These are phyloP conservation scores for Abrus precatorius DNA, from an alignment of 306 rosid genomes.

Conservation along the genomic window DNA sequence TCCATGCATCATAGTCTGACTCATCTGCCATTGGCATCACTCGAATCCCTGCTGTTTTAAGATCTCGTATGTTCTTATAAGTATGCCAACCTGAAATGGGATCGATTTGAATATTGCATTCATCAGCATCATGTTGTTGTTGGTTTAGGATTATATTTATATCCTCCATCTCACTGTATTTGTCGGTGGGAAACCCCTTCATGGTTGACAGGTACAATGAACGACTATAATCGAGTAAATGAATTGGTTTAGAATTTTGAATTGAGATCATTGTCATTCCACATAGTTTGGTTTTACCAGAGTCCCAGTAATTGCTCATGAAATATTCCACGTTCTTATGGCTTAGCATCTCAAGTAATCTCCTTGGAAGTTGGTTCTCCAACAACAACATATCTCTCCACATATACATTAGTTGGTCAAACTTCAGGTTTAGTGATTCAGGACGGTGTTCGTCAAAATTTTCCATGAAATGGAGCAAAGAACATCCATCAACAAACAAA, in stretches of 20 bases:
- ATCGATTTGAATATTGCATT: background rate
- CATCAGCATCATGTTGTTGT: too few relatives aligned
- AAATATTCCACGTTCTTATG: too few relatives aligned
- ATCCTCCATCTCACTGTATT: background rate
- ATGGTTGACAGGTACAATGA: background rate
- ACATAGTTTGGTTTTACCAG: background rate
- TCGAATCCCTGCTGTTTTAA: too few relatives aligned
- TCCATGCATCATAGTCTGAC: too few relatives aligned
- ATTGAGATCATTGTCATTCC: background rate
- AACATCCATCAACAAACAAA: constrained; percentile 37
- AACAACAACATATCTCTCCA: background rate
- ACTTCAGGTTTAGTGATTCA: background rate
- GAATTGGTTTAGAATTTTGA: background rate
- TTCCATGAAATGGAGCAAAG: constrained; percentile 10
- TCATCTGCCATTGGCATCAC: too few relatives aligned
- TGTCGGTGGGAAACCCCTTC: too few relatives aligned
- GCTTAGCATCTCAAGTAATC: background rate
- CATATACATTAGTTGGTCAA: background rate
- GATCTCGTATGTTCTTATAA: background rate
- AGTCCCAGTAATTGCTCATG: too few relatives aligned
- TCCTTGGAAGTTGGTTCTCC: constrained; percentile 20
- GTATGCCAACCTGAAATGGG: background rate
- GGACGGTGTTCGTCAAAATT: background rate
- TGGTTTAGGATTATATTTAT: background rate
- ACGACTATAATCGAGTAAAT: background rate